phyloP scores from a whole-genome alignment of 106 monocot genomes.

The Dendrobium catenatum region DNA sequence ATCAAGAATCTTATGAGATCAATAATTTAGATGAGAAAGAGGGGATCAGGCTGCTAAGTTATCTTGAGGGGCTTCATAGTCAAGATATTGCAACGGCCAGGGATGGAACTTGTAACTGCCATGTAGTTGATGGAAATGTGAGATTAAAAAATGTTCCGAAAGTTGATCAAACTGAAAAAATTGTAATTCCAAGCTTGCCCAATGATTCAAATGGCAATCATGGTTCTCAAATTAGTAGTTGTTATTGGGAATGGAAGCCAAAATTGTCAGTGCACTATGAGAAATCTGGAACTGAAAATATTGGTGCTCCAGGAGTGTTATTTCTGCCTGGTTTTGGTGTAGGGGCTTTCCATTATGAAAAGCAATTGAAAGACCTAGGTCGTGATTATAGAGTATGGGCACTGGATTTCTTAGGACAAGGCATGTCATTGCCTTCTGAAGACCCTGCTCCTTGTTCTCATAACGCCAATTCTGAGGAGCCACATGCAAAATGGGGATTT shows the following conservation, averaged over 20 bases:
- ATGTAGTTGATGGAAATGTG: constrained; percentile 25
- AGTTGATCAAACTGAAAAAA: constrained; percentile 29
- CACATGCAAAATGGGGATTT: constrained; percentile 59
- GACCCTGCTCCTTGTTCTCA: constrained; percentile 50
- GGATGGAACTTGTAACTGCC: constrained; percentile 5
- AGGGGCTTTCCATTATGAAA: constrained; percentile 88
- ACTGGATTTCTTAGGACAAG: constrained; percentile 93
- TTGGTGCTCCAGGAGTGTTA: constrained; percentile 49
- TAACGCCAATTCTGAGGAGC: neutral
- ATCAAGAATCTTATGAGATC: constrained; percentile 3
- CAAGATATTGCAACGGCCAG: neutral
- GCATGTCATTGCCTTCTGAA: constrained; percentile 74
- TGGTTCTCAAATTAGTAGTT: constrained; percentile 44
- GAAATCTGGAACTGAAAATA: constrained; percentile 61
- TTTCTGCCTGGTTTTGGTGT: constrained; percentile 97
- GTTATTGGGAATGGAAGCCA: constrained; percentile 87
- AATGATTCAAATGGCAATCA: constrained; percentile 23
- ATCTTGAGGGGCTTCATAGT: constrained; percentile 16
- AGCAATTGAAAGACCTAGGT: constrained; percentile 90
- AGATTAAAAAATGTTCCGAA: constrained; percentile 23
- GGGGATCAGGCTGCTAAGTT: constrained; percentile 20
- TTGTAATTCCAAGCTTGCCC: constrained; percentile 43
- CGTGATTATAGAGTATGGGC: constrained; percentile 84
- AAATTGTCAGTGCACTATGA: constrained; percentile 85
- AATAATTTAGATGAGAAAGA: constrained; percentile 18